A percentile compares a stretch with the other conserved stretches of the same genome.
phyloP scores from a whole-genome alignment of 768 basidiomycete genomes.

The Calocybe cyanea region DNA sequence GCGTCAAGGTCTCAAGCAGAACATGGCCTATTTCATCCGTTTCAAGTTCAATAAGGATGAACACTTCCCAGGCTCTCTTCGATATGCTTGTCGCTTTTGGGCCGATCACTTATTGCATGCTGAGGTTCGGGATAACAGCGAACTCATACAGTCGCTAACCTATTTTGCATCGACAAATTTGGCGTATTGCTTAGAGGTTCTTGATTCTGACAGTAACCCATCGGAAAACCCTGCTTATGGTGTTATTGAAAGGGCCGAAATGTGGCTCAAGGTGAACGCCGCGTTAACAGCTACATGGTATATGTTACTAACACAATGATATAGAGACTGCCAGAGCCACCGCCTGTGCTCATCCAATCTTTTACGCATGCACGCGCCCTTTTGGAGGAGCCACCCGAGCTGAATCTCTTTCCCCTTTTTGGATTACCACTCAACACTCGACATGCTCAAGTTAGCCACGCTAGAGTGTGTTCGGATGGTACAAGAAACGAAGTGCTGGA shows the following conservation, averaged over 20 bases:
- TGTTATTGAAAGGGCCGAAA: slow-evolving; percentile 7
- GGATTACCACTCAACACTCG: slow-evolving; percentile 9
- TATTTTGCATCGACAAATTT: slow-evolving; percentile 10
- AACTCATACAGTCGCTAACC: slow-evolving; percentile 4
- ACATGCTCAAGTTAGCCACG: slow-evolving; percentile 11
- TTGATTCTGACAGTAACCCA: slow-evolving; percentile 12
- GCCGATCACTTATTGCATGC: slow-evolving; percentile 12
- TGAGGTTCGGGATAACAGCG: slow-evolving; percentile 2
- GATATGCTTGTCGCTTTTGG: slow-evolving; percentile 15
- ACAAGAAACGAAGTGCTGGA: slow-evolving; percentile 14
- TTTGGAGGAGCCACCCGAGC: slow-evolving; percentile 1
- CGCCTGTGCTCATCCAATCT: background rate
- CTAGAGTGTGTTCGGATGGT: slow-evolving; percentile 13
- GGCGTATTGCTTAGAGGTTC: slow-evolving; percentile 13
- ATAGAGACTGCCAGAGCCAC: slow-evolving; percentile 3
- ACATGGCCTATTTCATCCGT: slow-evolving; percentile 14
- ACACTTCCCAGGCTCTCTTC: slow-evolving; percentile 12
- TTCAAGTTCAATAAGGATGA: slow-evolving; percentile 13
- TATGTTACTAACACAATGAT: too few species aligned
- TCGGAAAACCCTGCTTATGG: slow-evolving; percentile 4
- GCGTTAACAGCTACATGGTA: too few species aligned
- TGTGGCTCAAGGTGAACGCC: slow-evolving; percentile 13
- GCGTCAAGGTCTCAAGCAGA: slow-evolving; percentile 12
- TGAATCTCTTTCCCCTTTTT: slow-evolving; percentile 11
- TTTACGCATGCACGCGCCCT: slow-evolving; percentile 2